Base-by-base conservation (phyloP, 805 yeast species). In the Starmerella lactis-condensi region DNA sequence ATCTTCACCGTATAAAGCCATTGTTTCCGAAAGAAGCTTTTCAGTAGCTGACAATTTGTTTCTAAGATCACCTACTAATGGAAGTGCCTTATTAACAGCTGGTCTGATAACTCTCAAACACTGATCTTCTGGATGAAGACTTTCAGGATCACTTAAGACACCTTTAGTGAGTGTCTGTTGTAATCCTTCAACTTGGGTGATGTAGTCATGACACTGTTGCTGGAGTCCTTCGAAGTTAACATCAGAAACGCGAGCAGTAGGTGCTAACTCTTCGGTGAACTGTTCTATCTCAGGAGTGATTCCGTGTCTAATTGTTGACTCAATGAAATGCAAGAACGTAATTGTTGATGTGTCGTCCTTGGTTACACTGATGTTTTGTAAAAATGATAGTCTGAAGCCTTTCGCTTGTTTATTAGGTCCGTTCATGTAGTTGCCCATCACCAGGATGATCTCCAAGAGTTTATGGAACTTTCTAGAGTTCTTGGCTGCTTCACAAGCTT, bases 391-490 rank as follows among this genome's bases (percentile, higher is more conserved):
- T 46, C 76, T 75, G 62, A 91, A 91, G 3, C 99, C 99, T 41
- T 68, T 65, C 1, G 95, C 96, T 51, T 82, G 93, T 45, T 82
- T 83, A 2, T 79, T 62, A n/a, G 70, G 60, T 46, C 82, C 93
- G 51, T 91, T 89, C 98, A 89, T 89, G 51, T 73, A 85, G 52
- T 89, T 89, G 36, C 98, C 99, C 30, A 89, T 89, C 4, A 83
- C 73, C 40, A 83, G 60, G 38, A 89, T 85, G 28, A 89, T 69
- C 34, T 78, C 82, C 46, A 91, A 65, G 11, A 89, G 71, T 33
- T 69, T 65, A 38, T 71, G 67, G 47, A 91, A 61, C 31, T 70
- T 68, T 12, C 65, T 66, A 1, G 93, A 78, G 17, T 64, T 60
- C 38, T 67, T 66, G 23, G 85, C 61, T 26, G 72, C 62, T 24